These are phyloP conservation scores for Herpetomonas samuelpessoai DNA, from an alignment of 208 protist genomes.

Conservation along the genomic window DNA sequence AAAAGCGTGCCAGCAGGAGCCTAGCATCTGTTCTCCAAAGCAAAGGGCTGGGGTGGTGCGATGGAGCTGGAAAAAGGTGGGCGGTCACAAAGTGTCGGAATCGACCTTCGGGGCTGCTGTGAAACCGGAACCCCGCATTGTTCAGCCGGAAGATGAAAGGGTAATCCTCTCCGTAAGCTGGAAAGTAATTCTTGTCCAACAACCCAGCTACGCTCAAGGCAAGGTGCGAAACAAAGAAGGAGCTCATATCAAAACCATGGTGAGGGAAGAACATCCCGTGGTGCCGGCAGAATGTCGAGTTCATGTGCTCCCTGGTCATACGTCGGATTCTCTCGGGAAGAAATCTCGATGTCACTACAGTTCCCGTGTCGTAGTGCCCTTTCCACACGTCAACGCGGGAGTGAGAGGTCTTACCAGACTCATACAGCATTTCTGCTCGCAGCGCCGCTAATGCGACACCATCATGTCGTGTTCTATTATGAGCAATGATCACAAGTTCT, in stretches of 20 bases:
- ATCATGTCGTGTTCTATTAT: slow-evolving; percentile 6
- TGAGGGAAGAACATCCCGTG: slow-evolving; percentile 31
- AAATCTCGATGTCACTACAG: slow-evolving; percentile 24
- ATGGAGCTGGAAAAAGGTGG: too few species aligned
- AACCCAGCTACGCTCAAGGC: slow-evolving; percentile 36
- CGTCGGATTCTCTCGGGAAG: slow-evolving; percentile 42
- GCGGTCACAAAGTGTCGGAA: too few species aligned
- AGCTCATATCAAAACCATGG: slow-evolving; percentile 14
- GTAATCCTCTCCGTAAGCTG: slow-evolving; percentile 49
- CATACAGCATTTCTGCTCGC: neutral
- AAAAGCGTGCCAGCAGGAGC: slow-evolving; percentile 1
- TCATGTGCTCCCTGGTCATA: slow-evolving; percentile 16
- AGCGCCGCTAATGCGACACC: slow-evolving; percentile 4
- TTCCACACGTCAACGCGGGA: slow-evolving; percentile 9
- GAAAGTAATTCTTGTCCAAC: slow-evolving; percentile 63
- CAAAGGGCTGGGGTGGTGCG: too few species aligned
- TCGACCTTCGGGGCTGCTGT: too few species aligned
- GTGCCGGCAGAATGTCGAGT: slow-evolving; percentile 8
- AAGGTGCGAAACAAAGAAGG: slow-evolving; percentile 36
- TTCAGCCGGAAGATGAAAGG: slow-evolving; percentile 29
- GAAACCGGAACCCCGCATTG: slow-evolving; percentile 23
- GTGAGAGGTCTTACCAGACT: slow-evolving; percentile 11
- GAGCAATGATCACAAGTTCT: slow-evolving; percentile 12
- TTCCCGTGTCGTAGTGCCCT: neutral
- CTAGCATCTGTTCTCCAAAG: slow-evolving; percentile 12